phyloP scores from a whole-genome alignment of 192 early-diverging fungal species.

The Mycoemilia scoparia region DNA sequence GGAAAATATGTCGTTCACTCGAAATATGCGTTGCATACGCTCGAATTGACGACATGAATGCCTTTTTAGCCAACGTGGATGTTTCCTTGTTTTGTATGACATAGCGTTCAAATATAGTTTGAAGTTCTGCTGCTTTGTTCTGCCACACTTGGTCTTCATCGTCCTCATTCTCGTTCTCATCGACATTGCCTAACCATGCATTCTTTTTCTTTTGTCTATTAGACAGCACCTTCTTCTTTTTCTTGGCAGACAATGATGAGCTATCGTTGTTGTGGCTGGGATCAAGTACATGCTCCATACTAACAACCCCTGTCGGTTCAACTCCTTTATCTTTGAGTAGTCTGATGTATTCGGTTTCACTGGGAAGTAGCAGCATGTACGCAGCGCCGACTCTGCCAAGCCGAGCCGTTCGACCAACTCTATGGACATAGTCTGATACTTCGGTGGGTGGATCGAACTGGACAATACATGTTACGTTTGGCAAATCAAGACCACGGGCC shows the following conservation, averaged over 20 bases:
- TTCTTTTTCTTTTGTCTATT: no score
- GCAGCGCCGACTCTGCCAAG: slow-evolving; percentile 78
- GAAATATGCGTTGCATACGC: slow-evolving; percentile 86
- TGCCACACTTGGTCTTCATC: no score
- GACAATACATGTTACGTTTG: slow-evolving; percentile 76
- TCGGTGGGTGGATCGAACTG: slow-evolving; percentile 96
- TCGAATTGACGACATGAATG: slow-evolving; percentile 74
- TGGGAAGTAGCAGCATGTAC: slow-evolving; percentile 69
- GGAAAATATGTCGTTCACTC: slow-evolving; percentile 79
- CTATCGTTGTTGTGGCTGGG: slow-evolving; percentile 32
- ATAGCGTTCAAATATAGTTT: slow-evolving; percentile 24
- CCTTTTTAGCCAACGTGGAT: slow-evolving; percentile 44
- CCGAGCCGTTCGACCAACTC: slow-evolving; percentile 91
- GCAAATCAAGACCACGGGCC: slow-evolving; percentile 91
- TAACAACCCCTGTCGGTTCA: slow-evolving; percentile 35
- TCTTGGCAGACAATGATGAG: slow-evolving; percentile 11
- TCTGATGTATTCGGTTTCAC: slow-evolving; percentile 60
- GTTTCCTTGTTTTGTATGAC: slow-evolving; percentile 11
- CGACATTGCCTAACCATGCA: no score
- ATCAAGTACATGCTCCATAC: slow-evolving; percentile 34
- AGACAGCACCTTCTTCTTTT: no score
- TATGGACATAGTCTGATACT: slow-evolving; percentile 87
- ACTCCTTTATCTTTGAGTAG: slow-evolving; percentile 48
- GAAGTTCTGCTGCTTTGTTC: slow-evolving; percentile 21
- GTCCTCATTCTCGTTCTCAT: no score